Evolutionary conservation across 441 rosid genomes (phyloP).

Genomic region (Theobroma grandiflorum): DNA sequence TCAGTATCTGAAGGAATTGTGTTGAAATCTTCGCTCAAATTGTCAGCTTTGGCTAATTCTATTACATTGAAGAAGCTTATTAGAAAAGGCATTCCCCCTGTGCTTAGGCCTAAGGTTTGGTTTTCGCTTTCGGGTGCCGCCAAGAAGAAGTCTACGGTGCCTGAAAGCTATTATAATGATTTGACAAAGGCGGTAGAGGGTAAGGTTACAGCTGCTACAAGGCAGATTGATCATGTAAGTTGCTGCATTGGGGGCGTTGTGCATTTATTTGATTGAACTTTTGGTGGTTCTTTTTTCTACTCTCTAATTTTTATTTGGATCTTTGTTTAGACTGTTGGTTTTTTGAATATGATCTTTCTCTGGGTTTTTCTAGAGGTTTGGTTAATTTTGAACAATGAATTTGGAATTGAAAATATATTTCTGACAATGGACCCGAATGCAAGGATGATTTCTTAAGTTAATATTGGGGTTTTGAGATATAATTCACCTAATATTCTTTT

Average conservation of each 20-base stretch:
- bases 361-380: background rate
- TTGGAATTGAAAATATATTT: background rate
- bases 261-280: background rate
- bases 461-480: background rate
- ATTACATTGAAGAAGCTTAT: constrained; percentile 85
- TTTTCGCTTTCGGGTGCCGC: constrained; percentile 98
- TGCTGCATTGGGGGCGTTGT: constrained; percentile 18
- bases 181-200: constrained; percentile 90
- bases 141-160: constrained; percentile 97
- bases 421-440: background rate
- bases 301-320: constrained; percentile 3
- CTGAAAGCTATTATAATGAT: constrained; percentile 93
- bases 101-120: constrained; percentile 96
- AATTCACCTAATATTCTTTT: background rate
- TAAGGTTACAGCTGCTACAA: constrained; percentile 89
- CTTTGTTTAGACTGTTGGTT: background rate
- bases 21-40: constrained; percentile 83
- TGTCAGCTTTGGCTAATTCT: constrained; percentile 81
- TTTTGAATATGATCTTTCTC: background rate
- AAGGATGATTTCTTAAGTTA: constrained; percentile 11
- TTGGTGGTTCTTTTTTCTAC: background rate
- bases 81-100: constrained; percentile 97
- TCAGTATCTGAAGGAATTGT: constrained; percentile 69
- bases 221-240: constrained; percentile 97
- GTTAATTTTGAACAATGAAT: background rate